Evolutionary conservation across 306 rosid species (phyloP), one percentile per base, ranked within the genome.

Genomic region (Cicer bijugum): DNA sequence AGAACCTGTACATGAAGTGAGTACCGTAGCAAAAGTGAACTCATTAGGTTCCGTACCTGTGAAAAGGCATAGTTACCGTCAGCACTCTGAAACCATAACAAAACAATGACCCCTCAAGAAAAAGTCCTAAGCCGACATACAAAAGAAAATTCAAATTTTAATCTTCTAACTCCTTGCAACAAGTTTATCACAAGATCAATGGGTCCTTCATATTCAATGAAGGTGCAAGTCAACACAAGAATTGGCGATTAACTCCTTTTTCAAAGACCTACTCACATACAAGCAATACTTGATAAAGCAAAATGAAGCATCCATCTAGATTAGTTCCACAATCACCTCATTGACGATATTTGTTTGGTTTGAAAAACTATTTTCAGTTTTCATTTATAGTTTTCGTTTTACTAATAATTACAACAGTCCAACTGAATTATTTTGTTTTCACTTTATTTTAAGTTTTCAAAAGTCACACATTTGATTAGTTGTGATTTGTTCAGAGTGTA

Each of bases 21-120:
- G 88, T 43, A 89, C 79, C 0, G 92, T 88, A 8, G 97, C 93
- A 76, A 91, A 89, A 37, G 97, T 89, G 90, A 88, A 93, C 75
- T 89, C 94, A 58, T 93, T 93, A 35, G 96, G 92, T 47, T 84
- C 86, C 46, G 86, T 78, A 81, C 83, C 98, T 92, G 96, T 78
- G 58, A 84, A 72, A 59, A 44, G 55, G 62, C 52, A 58, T 23
- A 61, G 71, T 12, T 44, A 45, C 9, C 11, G 0, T 75, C 67
- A 82, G 65, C 61, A 75, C 45, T 16, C 11, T 55, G 35, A 58
- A 58, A 66, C 63, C 63, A 71, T 43, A 7, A 23, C 44, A 53
- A 42, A 58, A 67, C 9, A 71, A 7, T 17, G 9, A 47, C 61
- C 35, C 15, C 4, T 2, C 17, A 9, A 52, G 60, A 43, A 8